phyloP scores from a whole-genome alignment of 768 basidiomycete species.

The Guyanaporus albipodus region DNA sequence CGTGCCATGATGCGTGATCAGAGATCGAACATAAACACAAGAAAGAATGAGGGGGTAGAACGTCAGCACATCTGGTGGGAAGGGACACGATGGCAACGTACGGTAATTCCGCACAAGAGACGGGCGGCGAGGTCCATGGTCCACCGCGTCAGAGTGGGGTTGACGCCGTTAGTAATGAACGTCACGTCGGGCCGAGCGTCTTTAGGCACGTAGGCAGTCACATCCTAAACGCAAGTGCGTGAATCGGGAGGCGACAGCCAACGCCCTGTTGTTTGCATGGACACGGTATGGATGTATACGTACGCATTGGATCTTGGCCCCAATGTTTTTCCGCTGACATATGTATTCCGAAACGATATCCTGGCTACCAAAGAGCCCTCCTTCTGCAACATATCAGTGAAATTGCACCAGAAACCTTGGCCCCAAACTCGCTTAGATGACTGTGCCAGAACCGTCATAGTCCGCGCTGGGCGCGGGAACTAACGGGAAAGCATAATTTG shows the following conservation, averaged over 20 bases:
- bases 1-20: conserved; percentile 45
- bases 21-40: conserved; percentile 28
- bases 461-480: conserved; percentile 48
- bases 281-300: too few species aligned
- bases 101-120: conserved; percentile 25
- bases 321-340: conserved; percentile 40
- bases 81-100: conserved; percentile 20
- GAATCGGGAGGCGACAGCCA: too few species aligned
- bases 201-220: conserved; percentile 34
- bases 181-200: conserved; percentile 13
- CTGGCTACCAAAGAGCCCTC: conserved; percentile 31
- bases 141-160: conserved; percentile 43
- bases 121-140: conserved; percentile 23
- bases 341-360: conserved; percentile 52
- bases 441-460: conserved; percentile 58
- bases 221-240: conserved; percentile 15
- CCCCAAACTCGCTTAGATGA: conserved; percentile 65
- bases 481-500: conserved; percentile 36
- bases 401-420: conserved; percentile 69
- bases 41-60: too few species aligned
- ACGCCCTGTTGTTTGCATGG: too few species aligned
- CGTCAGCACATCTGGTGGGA: not conserved
- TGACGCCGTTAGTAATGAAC: conserved; percentile 36
- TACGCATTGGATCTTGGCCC: conserved; percentile 48
- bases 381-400: conserved; percentile 85